Conservation (phyloP, 169 alveolate genomes). For the Plasmodium adleri region DNA sequence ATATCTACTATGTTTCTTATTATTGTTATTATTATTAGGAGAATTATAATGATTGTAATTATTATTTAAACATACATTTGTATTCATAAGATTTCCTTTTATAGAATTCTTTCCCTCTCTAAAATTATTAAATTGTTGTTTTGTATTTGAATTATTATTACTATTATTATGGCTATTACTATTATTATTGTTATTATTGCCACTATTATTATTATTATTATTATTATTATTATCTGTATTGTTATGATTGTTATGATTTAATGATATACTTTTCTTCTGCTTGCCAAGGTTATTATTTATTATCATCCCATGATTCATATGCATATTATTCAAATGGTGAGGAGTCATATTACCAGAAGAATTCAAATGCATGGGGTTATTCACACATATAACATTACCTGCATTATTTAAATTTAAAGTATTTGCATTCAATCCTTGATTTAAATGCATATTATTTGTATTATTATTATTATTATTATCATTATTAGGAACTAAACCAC, state of each 20-base stretch:
- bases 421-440: conserved; percentile 12
- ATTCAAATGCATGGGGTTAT: conserved; percentile 18
- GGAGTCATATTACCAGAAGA: conserved; percentile 9
- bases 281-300: conserved; percentile 11
- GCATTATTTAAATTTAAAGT: conserved; percentile 12
- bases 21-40: conserved; percentile 5
- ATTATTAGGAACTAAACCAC: not conserved
- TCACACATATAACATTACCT: conserved; percentile 35
- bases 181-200: not conserved
- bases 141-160: not conserved
- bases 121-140: conserved; percentile 8
- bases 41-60: not conserved
- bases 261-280: conserved; percentile 36
- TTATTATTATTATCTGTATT: not conserved
- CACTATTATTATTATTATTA: not conserved
- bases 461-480: conserved; percentile 23
- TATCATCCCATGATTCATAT: conserved; percentile 62
- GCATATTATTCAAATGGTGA: conserved; percentile 51
- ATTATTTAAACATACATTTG: not conserved
- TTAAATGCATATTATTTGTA: conserved; percentile 29
- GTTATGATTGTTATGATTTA: conserved; percentile 17
- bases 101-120: conserved; percentile 15
- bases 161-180: not conserved
- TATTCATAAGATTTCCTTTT: conserved; percentile 6
- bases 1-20: conserved; percentile 16